Percentiles rank a stretch among this genome's conserved stretches.
Evolutionary conservation across 441 rosid genomes (phyloP).

Genomic region (Sinapis alba): DNA sequence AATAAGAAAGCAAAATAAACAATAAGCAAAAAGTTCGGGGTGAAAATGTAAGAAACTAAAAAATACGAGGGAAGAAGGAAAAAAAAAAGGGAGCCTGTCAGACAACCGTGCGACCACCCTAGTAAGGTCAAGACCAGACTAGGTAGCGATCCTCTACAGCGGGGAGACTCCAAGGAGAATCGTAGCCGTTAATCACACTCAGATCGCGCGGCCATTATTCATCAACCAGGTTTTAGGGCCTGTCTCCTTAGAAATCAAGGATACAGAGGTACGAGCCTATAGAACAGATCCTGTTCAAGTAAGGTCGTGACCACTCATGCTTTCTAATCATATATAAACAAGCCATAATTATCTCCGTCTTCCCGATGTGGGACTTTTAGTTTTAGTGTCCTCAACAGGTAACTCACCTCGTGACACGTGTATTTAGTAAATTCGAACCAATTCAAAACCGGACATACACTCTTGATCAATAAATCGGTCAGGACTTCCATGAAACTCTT

Average conservation of each 20-base stretch:
- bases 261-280: conserved; percentile 31
- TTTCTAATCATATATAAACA: background rate
- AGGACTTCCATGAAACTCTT: background rate
- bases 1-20: background rate
- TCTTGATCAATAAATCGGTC: background rate
- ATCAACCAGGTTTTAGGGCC: conserved; percentile 22
- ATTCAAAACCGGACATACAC: background rate
- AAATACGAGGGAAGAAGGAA: background rate
- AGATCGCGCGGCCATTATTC: conserved; percentile 6
- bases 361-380: conserved; percentile 24
- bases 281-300: conserved; percentile 41
- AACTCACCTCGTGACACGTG: conserved; percentile 7
- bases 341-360: fast-evolving
- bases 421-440: background rate
- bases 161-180: background rate
- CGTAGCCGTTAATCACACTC: conserved; percentile 40
- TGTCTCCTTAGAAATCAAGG: conserved; percentile 34
- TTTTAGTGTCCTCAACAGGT: no score
- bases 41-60: background rate
- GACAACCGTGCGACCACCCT: conserved; percentile 39
- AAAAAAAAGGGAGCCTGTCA: conserved; percentile 16
- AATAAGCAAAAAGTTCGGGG: background rate
- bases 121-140: background rate
- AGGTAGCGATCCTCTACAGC: conserved; percentile 39
- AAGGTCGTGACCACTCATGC: background rate